Base-by-base conservation (phyloP, 2,329 filamentous ascomycete species). In the Parasarocladium wereldwijsianum region DNA sequence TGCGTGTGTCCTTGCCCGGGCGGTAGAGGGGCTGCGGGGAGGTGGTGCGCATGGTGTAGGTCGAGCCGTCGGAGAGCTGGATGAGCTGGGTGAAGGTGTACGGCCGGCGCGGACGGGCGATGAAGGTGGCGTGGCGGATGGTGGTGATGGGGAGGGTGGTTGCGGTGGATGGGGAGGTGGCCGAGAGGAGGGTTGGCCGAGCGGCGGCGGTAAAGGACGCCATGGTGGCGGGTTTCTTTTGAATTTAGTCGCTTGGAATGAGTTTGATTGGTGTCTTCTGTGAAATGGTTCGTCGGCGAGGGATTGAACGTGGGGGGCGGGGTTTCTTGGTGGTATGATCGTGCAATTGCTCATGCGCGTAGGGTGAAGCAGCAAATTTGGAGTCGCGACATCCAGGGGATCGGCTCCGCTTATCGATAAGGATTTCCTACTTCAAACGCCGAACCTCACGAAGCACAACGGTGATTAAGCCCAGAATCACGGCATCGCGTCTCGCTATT, bases 61-160 rank as follows among this genome's bases (percentile, higher is more conserved):
- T 80, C 46, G 73, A 81, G 43, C 90, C 90, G 62, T 98, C 90
- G 23, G 79, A 83, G 39, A 96, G 77, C 32, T 85, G 86, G 41
- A 98, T 66, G 36, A 98, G 70, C 58, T 98, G 90, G n/a, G 87
- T 94, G 65, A 94, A 96, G 42, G 78, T 83, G 66, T 94, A 96
- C 24, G 90, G 87, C 5, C 86, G 74, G 47, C 85, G 80, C n/a
- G 85, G 85, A 11, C 90, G 83, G 37, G 69, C 70, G 49, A 96
- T 71, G 38, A 93, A 79, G 15, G 81, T 85, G 31, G 90, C 90
- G 50, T 84, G 73, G 36, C 85, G 77, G 49, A 74, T 64, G 18
- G 24, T 14, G n/a, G 28, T 11, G 28, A 30, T 22, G 8, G 28
- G 28, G 21, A 30, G 28, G 23, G 47, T 37, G 35, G 43, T 38